phyloP scores from a whole-genome alignment of 2,329 filamentous ascomycete species.

The Waltergamsia citrina region DNA sequence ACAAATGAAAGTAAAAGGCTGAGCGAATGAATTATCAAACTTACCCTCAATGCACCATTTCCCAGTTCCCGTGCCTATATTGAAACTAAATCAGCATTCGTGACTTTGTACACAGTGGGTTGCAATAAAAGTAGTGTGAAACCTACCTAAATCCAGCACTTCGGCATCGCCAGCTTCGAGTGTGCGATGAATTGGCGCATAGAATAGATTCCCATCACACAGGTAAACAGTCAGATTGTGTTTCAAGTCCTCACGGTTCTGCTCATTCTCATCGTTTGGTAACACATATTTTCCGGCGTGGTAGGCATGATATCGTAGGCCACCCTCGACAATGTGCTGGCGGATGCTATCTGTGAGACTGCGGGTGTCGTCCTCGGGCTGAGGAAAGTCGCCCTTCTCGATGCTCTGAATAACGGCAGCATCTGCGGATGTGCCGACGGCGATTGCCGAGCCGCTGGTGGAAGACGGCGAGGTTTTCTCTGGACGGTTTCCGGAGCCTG shows the following conservation, averaged over 20 bases:
- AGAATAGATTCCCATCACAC: slow-evolving; percentile 29
- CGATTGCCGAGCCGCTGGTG: slow-evolving; percentile 15
- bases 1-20: no score
- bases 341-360: slow-evolving; percentile 32
- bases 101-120: not conserved
- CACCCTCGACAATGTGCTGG: slow-evolving; percentile 30
- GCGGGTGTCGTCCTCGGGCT: slow-evolving; percentile 21
- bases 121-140: not conserved
- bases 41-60: slow-evolving; percentile 40
- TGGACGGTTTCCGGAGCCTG: no score
- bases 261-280: slow-evolving; percentile 32
- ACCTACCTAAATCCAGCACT: slow-evolving; percentile 37
- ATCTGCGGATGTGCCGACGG: slow-evolving; percentile 19
- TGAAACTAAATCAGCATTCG: slow-evolving; percentile 4
- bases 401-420: slow-evolving; percentile 19
- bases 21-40: slow-evolving; percentile 15
- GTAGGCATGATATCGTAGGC: slow-evolving; percentile 29
- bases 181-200: slow-evolving; percentile 29
- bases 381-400: slow-evolving; percentile 19
- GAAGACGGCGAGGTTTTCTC: slow-evolving; percentile 17
- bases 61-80: slow-evolving; percentile 37
- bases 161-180: slow-evolving; percentile 27
- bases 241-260: slow-evolving; percentile 30
- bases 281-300: slow-evolving; percentile 31
- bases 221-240: slow-evolving; percentile 27